Conservation (phyloP, 2,329 filamentous ascomycete genomes). For the Colletotrichum destructivum region DNA sequence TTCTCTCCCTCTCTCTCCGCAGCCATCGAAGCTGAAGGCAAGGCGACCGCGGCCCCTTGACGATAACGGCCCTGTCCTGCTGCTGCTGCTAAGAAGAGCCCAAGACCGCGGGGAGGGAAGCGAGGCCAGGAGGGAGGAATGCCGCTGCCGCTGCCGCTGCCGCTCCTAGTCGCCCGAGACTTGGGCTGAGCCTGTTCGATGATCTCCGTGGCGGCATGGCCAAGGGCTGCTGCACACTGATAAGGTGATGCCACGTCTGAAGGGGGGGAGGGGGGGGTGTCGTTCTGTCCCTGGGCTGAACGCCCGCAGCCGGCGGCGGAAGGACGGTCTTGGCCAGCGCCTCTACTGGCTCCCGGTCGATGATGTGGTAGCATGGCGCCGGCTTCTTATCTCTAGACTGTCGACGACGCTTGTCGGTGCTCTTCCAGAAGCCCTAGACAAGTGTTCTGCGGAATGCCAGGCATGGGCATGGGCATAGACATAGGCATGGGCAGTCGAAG, state of each 20-base stretch:
- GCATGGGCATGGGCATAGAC: too few species aligned
- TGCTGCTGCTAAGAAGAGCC: neutral
- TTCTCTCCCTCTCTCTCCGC: neutral
- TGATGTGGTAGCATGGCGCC: slow-evolving; percentile 16
- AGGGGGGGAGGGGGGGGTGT: neutral
- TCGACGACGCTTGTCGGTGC: neutral
- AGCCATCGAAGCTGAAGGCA: slow-evolving; percentile 12
- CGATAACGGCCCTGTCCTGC: slow-evolving; percentile 8
- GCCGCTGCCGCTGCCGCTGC: slow-evolving; percentile 29
- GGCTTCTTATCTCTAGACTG: slow-evolving; percentile 29
- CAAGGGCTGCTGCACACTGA: slow-evolving; percentile 34
- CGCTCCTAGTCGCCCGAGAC: slow-evolving; percentile 16
- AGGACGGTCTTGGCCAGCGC: slow-evolving; percentile 24
- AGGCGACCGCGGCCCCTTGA: slow-evolving; percentile 35
- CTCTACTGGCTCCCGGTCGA: slow-evolving; percentile 11
- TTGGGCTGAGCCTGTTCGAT: slow-evolving; percentile 13
- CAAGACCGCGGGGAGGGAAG: neutral
- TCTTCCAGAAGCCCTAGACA: neutral
- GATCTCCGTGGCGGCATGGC: slow-evolving; percentile 33
- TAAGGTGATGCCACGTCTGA: slow-evolving; percentile 19
- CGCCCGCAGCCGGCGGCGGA: slow-evolving; percentile 25
- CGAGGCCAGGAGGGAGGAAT: slow-evolving; percentile 2
- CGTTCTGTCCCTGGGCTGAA: slow-evolving; percentile 32
- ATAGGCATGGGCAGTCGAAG: neutral
- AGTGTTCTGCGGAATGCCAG: neutral